A percentile compares a stretch with the other conserved stretches of the same genome.
phyloP scores from a whole-genome alignment of 805 yeast genomes.

The Zygoascus biomembranicola region DNA sequence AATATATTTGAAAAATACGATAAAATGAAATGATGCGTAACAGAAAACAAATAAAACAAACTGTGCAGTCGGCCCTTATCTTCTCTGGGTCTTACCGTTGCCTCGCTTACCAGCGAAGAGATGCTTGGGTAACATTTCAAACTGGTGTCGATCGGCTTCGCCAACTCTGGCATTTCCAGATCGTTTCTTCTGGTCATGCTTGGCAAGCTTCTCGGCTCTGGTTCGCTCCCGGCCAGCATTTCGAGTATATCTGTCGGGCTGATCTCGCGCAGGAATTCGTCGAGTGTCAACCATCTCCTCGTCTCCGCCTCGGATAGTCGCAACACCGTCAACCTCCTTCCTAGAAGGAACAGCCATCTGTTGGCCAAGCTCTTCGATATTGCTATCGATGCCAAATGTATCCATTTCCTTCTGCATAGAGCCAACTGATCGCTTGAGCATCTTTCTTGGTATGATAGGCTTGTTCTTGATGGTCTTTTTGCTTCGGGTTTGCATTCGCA shows the following conservation, averaged over 20 bases:
- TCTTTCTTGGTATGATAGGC: slow-evolving; percentile 84
- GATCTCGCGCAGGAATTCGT: slow-evolving; percentile 43
- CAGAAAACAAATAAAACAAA: neutral
- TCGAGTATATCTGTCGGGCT: slow-evolving; percentile 73
- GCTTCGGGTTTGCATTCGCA: slow-evolving; percentile 81
- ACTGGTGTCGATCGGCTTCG: slow-evolving; percentile 89
- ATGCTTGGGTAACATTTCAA: slow-evolving; percentile 86
- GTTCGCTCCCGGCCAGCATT: slow-evolving; percentile 64
- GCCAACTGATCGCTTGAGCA: slow-evolving; percentile 52
- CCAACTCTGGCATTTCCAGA: slow-evolving; percentile 88
- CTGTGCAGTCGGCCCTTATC: slow-evolving; percentile 35
- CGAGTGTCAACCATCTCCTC: slow-evolving; percentile 29
- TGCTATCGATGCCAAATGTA: slow-evolving; percentile 77
- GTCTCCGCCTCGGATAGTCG: slow-evolving; percentile 50
- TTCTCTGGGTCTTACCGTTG: slow-evolving; percentile 83
- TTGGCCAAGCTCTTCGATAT: slow-evolving; percentile 43
- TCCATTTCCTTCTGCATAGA: slow-evolving; percentile 88
- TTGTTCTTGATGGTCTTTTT: slow-evolving; percentile 82
- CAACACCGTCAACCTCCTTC: slow-evolving; percentile 55
- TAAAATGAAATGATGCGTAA: neutral
- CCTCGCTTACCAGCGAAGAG: slow-evolving; percentile 95
- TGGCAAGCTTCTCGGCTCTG: slow-evolving; percentile 80
- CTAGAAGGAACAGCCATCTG: slow-evolving; percentile 9
- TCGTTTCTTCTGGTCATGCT: slow-evolving; percentile 88
- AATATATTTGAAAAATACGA: neutral